These are phyloP conservation scores for Kurtzmaniella fragi DNA, from an alignment of 805 yeast genomes.

Conservation along the genomic window DNA sequence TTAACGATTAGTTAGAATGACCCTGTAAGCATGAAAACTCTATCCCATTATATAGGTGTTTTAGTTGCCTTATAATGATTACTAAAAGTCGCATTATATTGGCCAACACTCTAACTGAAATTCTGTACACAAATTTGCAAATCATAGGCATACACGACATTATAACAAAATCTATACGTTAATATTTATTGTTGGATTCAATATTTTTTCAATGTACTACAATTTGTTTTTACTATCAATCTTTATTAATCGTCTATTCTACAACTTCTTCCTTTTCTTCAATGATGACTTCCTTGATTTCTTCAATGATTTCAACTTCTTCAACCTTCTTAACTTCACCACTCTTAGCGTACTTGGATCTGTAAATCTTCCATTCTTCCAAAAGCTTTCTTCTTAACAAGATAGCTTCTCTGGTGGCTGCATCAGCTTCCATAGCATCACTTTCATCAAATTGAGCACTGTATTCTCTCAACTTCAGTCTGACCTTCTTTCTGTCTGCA, in stretches of 20 bases:
- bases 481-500: constrained; percentile 81
- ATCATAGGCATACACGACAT: too few relatives aligned
- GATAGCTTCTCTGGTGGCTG: constrained; percentile 86
- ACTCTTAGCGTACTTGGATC: constrained; percentile 39
- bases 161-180: too few relatives aligned
- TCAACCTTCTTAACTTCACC: constrained; percentile 41
- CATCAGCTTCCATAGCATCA: constrained; percentile 94
- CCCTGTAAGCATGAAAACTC: too few relatives aligned
- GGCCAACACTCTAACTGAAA: too few relatives aligned
- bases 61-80: too few relatives aligned
- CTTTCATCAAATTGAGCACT: constrained; percentile 89
- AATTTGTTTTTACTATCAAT: too few relatives aligned
- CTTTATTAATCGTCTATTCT: constrained; percentile 24
- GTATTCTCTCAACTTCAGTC: constrained; percentile 84
- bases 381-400: constrained; percentile 75
- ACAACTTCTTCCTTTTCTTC: constrained; percentile 70
- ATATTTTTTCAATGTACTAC: too few relatives aligned
- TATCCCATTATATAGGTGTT: too few relatives aligned
- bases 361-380: constrained; percentile 82
- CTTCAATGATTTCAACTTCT: constrained; percentile 58
- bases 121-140: too few relatives aligned
- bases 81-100: too few relatives aligned
- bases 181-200: too few relatives aligned
- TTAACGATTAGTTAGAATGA: too few relatives aligned
- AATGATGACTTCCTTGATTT: constrained; percentile 67